Evolutionary conservation across 208 protist species (phyloP).

Genomic region (Tetramitus jugosus): DNA sequence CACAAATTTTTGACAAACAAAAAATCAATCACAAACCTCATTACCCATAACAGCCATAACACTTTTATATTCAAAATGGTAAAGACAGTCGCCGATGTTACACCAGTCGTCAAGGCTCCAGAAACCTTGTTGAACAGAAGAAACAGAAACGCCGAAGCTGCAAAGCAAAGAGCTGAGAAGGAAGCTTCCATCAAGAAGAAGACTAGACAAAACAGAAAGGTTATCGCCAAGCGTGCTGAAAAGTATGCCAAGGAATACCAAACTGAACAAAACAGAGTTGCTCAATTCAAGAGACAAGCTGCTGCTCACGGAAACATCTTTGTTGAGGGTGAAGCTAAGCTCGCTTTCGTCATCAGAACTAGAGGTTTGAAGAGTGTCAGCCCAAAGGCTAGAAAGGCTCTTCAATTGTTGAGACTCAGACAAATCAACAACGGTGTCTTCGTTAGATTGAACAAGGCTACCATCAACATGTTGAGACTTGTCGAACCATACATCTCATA

Average conservation of each 20-base stretch:
- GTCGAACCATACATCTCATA: constrained; percentile 98
- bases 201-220: not conserved
- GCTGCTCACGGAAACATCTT: constrained; percentile 81
- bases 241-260: not conserved
- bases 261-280: not conserved
- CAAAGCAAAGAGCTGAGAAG: too few relatives aligned
- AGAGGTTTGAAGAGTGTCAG: constrained; percentile 95
- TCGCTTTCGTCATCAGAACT: constrained; percentile 98
- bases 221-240: not conserved
- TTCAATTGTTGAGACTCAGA: constrained; percentile 95
- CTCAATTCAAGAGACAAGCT: constrained; percentile 9
- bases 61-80: too few relatives aligned
- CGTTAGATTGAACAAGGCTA: constrained; percentile 98
- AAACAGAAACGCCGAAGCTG: not conserved
- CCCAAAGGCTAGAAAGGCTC: constrained; percentile 96
- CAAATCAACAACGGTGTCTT: constrained; percentile 99
- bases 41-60: too few relatives aligned
- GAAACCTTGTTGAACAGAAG: constrained; percentile 13
- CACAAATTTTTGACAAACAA: too few relatives aligned
- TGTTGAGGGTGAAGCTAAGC: constrained; percentile 94
- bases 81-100: too few relatives aligned
- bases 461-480: constrained; percentile 95
- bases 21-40: too few relatives aligned
- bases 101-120: not conserved
- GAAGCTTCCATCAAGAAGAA: not conserved